These are phyloP conservation scores for Leccinum disarticulatum DNA, from an alignment of 768 basidiomycete genomes.

Conservation along the genomic window DNA sequence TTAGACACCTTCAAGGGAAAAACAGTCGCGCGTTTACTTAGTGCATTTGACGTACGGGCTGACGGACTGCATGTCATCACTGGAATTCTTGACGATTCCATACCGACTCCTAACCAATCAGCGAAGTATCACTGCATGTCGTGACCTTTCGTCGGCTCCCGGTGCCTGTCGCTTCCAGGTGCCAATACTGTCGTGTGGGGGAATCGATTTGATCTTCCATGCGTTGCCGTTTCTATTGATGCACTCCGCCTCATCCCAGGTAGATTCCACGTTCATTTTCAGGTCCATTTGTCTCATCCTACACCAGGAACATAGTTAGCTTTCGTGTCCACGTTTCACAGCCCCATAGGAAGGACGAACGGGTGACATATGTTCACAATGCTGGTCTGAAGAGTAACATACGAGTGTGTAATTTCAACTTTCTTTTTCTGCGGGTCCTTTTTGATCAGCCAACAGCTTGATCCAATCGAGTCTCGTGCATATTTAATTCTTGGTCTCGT, in stretches of 20 bases:
- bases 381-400: neutral
- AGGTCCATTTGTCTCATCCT: neutral
- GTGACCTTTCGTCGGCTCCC: neutral
- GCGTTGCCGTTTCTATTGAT: constrained; percentile 33
- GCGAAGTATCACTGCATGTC: constrained; percentile 39
- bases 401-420: constrained; percentile 40
- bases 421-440: neutral
- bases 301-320: constrained; percentile 9
- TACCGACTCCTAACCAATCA: constrained; percentile 35
- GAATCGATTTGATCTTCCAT: constrained; percentile 37
- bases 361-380: constrained; percentile 20
- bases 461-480: constrained; percentile 8
- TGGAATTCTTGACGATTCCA: constrained; percentile 42
- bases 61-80: constrained; percentile 25
- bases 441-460: constrained; percentile 13
- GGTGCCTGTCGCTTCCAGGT: constrained; percentile 16
- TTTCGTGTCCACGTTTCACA: constrained; percentile 39
- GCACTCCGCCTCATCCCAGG: constrained; percentile 36
- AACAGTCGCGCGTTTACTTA: neutral
- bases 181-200: constrained; percentile 43
- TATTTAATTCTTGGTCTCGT: constrained; percentile 23
- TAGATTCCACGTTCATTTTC: constrained; percentile 1
- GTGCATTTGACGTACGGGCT: neutral
- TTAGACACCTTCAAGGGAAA: neutral
- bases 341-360: constrained; percentile 34